Percentiles rank a stretch among this genome's conserved stretches.
Conservation (phyloP, 352 stramenopile genomes). For the Phytophthora pisi region DNA sequence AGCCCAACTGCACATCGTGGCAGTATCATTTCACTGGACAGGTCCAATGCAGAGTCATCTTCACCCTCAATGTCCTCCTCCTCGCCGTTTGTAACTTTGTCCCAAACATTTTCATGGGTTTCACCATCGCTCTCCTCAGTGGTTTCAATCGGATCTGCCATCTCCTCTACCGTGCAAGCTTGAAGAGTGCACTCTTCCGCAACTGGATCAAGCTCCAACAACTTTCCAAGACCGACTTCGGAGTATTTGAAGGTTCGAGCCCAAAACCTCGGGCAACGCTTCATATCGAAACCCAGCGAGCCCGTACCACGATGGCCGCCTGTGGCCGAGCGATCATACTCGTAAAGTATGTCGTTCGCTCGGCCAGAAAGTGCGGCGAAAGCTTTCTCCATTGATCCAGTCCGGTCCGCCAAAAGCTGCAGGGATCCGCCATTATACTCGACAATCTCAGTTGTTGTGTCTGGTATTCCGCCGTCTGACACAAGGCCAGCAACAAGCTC, state of each 20-base stretch:
- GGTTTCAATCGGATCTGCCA: neutral
- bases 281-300: neutral
- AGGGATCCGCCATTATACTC: slow-evolving; percentile 10
- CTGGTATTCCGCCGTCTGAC: slow-evolving; percentile 27
- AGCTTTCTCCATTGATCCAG: slow-evolving; percentile 2
- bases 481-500: slow-evolving; percentile 26
- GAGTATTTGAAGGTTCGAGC: slow-evolving; percentile 7
- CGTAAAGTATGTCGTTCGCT: slow-evolving; percentile 1
- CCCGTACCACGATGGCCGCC: neutral
- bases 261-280: neutral
- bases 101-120: neutral
- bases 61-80: neutral
- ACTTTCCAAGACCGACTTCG: neutral
- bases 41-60: neutral
- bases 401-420: neutral
- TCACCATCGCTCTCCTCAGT: neutral
- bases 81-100: neutral
- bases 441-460: slow-evolving; percentile 34
- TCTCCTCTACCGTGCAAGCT: neutral
- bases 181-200: neutral
- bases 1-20: neutral
- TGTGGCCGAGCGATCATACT: neutral
- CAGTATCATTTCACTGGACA: neutral
- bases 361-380: slow-evolving; percentile 1
- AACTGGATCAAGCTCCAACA: neutral